Evolutionary conservation across 352 stramenopile species (phyloP).

Genomic region (Peronospora farinosa): DNA sequence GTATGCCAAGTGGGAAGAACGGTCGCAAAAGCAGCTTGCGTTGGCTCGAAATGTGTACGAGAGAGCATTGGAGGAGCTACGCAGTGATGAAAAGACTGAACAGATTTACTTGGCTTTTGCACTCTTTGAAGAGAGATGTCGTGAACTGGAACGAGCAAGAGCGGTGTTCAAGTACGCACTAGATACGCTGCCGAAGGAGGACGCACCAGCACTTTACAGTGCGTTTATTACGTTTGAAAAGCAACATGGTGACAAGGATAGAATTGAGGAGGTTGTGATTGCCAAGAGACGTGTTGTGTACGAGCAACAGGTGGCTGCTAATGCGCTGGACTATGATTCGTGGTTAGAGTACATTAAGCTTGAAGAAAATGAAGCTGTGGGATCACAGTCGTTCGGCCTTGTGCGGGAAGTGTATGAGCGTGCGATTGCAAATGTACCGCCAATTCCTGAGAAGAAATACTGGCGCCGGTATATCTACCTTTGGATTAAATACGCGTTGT

Average conservation of each 20-base stretch:
- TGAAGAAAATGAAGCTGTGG: constrained; percentile 87
- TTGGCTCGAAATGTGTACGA: constrained; percentile 93
- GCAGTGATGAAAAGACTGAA: constrained; percentile 71
- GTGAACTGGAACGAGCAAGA: constrained; percentile 88
- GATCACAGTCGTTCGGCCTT: constrained; percentile 43
- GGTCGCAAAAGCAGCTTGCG: constrained; percentile 88
- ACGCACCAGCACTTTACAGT: constrained; percentile 92
- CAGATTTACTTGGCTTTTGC: constrained; percentile 92
- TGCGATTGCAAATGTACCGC: constrained; percentile 91
- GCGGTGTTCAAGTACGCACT: constrained; percentile 86
- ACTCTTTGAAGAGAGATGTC: constrained; percentile 95
- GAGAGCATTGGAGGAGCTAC: constrained; percentile 89
- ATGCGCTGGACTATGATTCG: constrained; percentile 95
- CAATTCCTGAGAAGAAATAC: constrained; percentile 93
- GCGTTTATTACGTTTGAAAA: constrained; percentile 98
- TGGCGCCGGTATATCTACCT: constrained; percentile 99
- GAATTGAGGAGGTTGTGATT: constrained; percentile 95
- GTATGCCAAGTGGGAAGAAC: constrained; percentile 98
- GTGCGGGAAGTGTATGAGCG: constrained; percentile 95
- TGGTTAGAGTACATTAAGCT: constrained; percentile 99
- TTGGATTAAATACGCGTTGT: constrained; percentile 99
- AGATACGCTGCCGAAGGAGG: constrained; percentile 74
- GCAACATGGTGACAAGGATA: constrained; percentile 93
- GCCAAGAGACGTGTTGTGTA: constrained; percentile 93
- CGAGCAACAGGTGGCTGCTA: constrained; percentile 84